phyloP scores from a whole-genome alignment of 2,329 filamentous ascomycete species.

The Trichoderma asperellum region DNA sequence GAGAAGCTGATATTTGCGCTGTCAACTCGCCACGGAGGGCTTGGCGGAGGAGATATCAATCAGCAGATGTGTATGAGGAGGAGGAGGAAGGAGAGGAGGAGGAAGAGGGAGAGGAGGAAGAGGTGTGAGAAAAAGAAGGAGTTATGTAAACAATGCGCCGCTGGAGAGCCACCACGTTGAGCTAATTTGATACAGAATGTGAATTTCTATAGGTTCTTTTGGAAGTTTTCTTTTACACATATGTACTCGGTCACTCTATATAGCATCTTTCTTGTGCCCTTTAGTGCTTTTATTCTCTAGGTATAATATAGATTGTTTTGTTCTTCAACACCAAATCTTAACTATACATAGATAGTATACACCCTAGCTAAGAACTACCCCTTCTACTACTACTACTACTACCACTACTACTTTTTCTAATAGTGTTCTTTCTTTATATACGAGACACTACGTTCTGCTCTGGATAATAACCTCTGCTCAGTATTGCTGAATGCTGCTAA shows the following conservation, averaged over 20 bases:
- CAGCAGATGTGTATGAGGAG: background rate
- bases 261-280: background rate
- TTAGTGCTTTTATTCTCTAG: background rate
- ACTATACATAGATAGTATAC: no score
- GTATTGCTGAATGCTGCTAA: background rate
- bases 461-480: no score
- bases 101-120: background rate
- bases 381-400: no score
- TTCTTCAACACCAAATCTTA: no score
- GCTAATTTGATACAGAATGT: background rate
- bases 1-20: background rate
- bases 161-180: background rate
- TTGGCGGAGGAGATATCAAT: background rate
- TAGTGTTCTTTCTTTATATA: no score
- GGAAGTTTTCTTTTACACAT: background rate
- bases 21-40: no score
- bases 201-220: background rate
- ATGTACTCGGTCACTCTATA: background rate
- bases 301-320: no score
- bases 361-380: no score
- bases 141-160: no score
- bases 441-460: no score
- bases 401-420: no score
- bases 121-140: background rate
- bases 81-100: background rate